Evolutionary conservation across 805 yeast genomes (phyloP).

Genomic region (Starmerella apis): DNA sequence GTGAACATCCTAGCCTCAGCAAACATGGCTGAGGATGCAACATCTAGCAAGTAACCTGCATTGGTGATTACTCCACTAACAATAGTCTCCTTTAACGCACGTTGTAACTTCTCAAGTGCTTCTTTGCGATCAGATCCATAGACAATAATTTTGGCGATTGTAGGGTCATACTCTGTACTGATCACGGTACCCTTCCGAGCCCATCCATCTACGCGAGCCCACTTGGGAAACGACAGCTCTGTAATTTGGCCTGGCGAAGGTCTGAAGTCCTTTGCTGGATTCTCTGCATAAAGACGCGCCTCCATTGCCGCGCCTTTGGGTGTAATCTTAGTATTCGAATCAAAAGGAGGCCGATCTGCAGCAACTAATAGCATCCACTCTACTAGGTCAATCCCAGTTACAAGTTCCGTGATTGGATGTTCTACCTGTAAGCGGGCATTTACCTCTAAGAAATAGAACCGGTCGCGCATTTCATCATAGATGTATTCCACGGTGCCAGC

Average conservation of each 20-base stretch:
- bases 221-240: conserved; percentile 71
- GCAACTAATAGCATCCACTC: conserved; percentile 95
- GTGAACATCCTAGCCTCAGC: conserved; percentile 75
- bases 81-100: conserved; percentile 76
- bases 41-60: conserved; percentile 76
- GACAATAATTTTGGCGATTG: conserved; percentile 90
- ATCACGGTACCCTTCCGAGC: conserved; percentile 75
- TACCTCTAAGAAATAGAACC: conserved; percentile 89
- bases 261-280: conserved; percentile 86
- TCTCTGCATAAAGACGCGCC: conserved; percentile 92
- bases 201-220: conserved; percentile 96
- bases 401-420: conserved; percentile 94
- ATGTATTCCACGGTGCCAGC: conserved; percentile 98
- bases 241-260: conserved; percentile 94
- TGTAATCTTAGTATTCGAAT: conserved; percentile 39
- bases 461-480: conserved; percentile 75
- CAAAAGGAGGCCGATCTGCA: conserved; percentile 78
- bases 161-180: conserved; percentile 92
- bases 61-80: conserved; percentile 84
- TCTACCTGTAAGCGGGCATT: conserved; percentile 96
- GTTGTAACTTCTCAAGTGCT: conserved; percentile 63
- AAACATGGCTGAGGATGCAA: conserved; percentile 77
- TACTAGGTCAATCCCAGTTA: conserved; percentile 86
- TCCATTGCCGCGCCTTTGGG: conserved; percentile 90
- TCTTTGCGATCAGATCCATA: conserved; percentile 84